Conservation (phyloP, 2,329 filamentous ascomycete genomes). For the Atkinsonella texensis region DNA sequence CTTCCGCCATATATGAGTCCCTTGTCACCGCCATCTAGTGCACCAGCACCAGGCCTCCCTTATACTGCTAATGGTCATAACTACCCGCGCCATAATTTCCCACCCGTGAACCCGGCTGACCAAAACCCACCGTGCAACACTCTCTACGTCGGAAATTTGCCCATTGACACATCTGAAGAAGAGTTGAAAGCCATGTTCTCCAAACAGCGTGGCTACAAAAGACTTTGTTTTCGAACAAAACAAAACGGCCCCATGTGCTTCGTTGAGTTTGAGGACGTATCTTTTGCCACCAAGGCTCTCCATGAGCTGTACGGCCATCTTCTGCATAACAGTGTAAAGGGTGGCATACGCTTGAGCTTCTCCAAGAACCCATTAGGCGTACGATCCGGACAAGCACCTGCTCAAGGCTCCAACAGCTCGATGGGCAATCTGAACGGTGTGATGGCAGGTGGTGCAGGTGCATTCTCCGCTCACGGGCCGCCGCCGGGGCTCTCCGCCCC, state of each 20-base stretch:
- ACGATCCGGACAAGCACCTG: constrained; percentile 57
- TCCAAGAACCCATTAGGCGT: constrained; percentile 96
- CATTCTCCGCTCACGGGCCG: constrained; percentile 61
- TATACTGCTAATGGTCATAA: constrained; percentile 33
- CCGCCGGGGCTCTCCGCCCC: constrained; percentile 72
- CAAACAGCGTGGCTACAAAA: constrained; percentile 87
- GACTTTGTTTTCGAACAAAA: constrained; percentile 89
- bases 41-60: constrained; percentile 16
- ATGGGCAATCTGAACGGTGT: constrained; percentile 48
- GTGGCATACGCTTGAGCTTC: constrained; percentile 89
- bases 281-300: constrained; percentile 81
- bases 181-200: constrained; percentile 90
- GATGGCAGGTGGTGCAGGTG: constrained; percentile 34
- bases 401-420: constrained; percentile 24
- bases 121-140: constrained; percentile 98
- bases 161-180: constrained; percentile 84
- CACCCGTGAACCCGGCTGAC: constrained; percentile 85
- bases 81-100: constrained; percentile 56
- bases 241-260: constrained; percentile 97
- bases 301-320: constrained; percentile 79
- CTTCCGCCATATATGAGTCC: constrained; percentile 36
- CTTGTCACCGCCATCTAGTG: constrained; percentile 42
- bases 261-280: constrained; percentile 92
- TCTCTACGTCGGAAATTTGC: constrained; percentile 93
- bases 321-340: constrained; percentile 85